Evolutionary conservation across 2,329 filamentous ascomycete species (phyloP), one percentile per base, ranked within the genome.

Genomic region (Pyrenochaeta sp.): DNA sequence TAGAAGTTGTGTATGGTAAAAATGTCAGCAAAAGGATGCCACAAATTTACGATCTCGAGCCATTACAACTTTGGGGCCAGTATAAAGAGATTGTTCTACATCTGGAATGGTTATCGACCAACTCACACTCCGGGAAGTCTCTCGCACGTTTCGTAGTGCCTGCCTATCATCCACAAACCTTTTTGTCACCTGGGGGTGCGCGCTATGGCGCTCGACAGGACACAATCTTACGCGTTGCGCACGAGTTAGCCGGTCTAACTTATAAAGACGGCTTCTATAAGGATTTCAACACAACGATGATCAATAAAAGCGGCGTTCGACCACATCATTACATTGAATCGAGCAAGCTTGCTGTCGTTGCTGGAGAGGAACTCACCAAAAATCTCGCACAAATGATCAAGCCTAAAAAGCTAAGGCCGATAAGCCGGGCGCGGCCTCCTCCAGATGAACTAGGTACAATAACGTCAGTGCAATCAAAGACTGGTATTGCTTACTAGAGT

Each of bases 171-270:
- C 42, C 42, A 44, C 42, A 44, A 44, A n/a, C 25, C 13, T 44
- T 44, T 44, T 27, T 44, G 42, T 44, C 42, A 44, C 42, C 42
- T 44, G 42, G 42, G 24, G 42, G 22, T 22, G 24, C 42, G 42
- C 42, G 42, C 13, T 44, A 44, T 44, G 42, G 42, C 42, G 42
- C 25, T n/a, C 42, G 42, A 44, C 42, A 44, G 42, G 42, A 44
- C 42, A 44, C 24, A 27, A 44, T 44, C 42, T 28, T 44, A 44
- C 42, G 42, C 15, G 24, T 44, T 44, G 42, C 42, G 24, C 42
- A 44, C 15, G 42, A 44, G 42, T 27, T 44, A 27, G 42, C 42
- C 12, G 42, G 42, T 10, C 24, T 44, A 44, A 15, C 25, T 15
- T 44, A 44, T 44, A 44, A 44, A 44, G 42, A 27, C 42, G 24